phyloP scores from a whole-genome alignment of 345 rosid species.

The Adansonia digitata region DNA sequence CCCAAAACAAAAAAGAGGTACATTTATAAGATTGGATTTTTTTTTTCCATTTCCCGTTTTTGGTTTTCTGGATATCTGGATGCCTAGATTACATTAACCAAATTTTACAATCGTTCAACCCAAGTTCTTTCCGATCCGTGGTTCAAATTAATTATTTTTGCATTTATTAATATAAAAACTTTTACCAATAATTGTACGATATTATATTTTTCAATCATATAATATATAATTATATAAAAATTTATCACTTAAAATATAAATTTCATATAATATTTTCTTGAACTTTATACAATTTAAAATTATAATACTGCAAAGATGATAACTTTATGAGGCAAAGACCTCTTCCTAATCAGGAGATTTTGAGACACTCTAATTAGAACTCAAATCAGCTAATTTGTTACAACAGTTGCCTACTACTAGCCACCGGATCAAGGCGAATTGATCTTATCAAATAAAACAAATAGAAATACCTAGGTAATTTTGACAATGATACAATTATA shows the following conservation, averaged over 20 bases:
- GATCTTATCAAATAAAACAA: not conserved
- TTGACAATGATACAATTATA: too few relatives aligned
- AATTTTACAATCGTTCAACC: not conserved
- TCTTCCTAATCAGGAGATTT: not conserved
- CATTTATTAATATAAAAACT: too few relatives aligned
- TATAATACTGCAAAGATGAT: too few relatives aligned
- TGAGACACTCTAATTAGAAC: not conserved
- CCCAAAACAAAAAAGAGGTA: conserved; percentile 1
- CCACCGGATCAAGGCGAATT: not conserved
- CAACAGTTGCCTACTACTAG: not conserved
- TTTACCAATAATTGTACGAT: not conserved
- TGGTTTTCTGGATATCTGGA: not conserved
- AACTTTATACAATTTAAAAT: too few relatives aligned
- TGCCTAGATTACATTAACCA: not conserved
- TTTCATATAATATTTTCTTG: too few relatives aligned
- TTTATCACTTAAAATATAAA: too few relatives aligned
- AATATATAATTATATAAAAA: too few relatives aligned
- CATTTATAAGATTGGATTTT: conserved; percentile 8
- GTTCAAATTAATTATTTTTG: not conserved
- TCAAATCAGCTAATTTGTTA: not conserved
- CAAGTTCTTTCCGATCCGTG: not conserved
- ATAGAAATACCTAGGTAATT: too few relatives aligned
- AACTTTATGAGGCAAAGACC: not conserved
- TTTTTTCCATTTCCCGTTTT: not conserved
- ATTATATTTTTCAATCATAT: too few relatives aligned